Evolutionary conservation across 768 basidiomycete genomes (phyloP).

Genomic region (Trametes cingulata): DNA sequence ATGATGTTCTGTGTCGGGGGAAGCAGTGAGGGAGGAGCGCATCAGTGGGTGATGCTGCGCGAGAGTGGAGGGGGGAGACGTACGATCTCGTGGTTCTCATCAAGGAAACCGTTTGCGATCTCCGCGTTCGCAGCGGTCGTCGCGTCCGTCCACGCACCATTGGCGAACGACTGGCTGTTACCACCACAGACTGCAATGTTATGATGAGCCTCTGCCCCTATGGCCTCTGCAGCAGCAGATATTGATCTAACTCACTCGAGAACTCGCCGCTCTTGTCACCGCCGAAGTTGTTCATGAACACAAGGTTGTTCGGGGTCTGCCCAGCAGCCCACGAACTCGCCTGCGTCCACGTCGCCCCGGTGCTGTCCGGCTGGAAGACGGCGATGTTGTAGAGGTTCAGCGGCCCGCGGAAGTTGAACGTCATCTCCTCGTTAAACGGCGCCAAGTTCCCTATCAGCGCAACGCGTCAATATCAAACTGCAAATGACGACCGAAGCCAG

Average conservation of each 20-base stretch:
- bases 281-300: slow-evolving; percentile 35
- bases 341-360: slow-evolving; percentile 27
- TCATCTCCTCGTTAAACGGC: slow-evolving; percentile 33
- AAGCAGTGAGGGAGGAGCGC: neutral
- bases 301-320: slow-evolving; percentile 26
- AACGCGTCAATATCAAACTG: neutral
- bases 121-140: slow-evolving; percentile 29
- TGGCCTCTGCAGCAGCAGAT: neutral
- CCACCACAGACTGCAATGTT: slow-evolving; percentile 28
- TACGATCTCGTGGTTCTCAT: slow-evolving; percentile 15
- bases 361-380: slow-evolving; percentile 31
- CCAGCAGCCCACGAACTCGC: slow-evolving; percentile 27
- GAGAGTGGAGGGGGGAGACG: neutral
- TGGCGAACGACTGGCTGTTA: slow-evolving; percentile 32
- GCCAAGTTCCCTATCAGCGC: slow-evolving; percentile 25
- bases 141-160: slow-evolving; percentile 26
- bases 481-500: neutral
- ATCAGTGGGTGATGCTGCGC: neutral
- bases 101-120: slow-evolving; percentile 21
- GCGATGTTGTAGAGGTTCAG: slow-evolving; percentile 31
- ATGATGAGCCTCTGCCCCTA: neutral
- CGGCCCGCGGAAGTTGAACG: slow-evolving; percentile 31
- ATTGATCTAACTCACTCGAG: slow-evolving; percentile 18
- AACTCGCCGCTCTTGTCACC: slow-evolving; percentile 28
- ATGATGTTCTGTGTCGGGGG: slow-evolving; percentile 27